Evolutionary conservation across 768 basidiomycete genomes (phyloP).

Genomic region (Baorangia bicolor): DNA sequence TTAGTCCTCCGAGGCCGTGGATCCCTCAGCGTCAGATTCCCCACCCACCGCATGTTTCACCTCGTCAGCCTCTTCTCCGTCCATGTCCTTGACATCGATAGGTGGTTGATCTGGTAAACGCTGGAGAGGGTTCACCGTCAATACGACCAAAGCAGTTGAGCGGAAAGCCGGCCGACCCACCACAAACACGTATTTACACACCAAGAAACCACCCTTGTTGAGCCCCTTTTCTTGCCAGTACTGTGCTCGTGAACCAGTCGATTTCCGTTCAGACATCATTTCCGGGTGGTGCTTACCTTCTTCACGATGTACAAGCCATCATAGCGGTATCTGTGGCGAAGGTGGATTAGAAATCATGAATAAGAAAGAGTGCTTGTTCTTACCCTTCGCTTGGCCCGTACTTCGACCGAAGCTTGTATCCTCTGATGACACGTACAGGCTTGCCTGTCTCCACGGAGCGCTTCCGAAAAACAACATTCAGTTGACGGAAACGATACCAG

Average conservation of each 20-base stretch:
- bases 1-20: neutral
- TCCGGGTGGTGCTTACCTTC: slow-evolving; percentile 42
- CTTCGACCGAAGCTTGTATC: slow-evolving; percentile 59
- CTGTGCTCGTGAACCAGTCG: slow-evolving; percentile 31
- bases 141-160: neutral
- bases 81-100: slow-evolving; percentile 24
- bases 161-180: slow-evolving; percentile 37
- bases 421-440: slow-evolving; percentile 85
- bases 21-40: slow-evolving; percentile 7
- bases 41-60: neutral
- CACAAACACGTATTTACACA: slow-evolving; percentile 86
- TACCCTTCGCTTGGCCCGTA: slow-evolving; percentile 83
- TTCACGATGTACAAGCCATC: slow-evolving; percentile 85
- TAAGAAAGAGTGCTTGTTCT: slow-evolving; percentile 2
- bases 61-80: slow-evolving; percentile 9
- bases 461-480: slow-evolving; percentile 36
- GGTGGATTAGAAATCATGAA: neutral
- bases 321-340: slow-evolving; percentile 69
- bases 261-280: neutral
- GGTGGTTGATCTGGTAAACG: slow-evolving; percentile 26
- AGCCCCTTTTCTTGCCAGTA: slow-evolving; percentile 76
- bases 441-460: slow-evolving; percentile 75
- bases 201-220: slow-evolving; percentile 65
- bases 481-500: neutral
- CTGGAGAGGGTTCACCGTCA: slow-evolving; percentile 1